Conservation (phyloP, 805 yeast species). For the Cyberlindnera misumaiensis region DNA sequence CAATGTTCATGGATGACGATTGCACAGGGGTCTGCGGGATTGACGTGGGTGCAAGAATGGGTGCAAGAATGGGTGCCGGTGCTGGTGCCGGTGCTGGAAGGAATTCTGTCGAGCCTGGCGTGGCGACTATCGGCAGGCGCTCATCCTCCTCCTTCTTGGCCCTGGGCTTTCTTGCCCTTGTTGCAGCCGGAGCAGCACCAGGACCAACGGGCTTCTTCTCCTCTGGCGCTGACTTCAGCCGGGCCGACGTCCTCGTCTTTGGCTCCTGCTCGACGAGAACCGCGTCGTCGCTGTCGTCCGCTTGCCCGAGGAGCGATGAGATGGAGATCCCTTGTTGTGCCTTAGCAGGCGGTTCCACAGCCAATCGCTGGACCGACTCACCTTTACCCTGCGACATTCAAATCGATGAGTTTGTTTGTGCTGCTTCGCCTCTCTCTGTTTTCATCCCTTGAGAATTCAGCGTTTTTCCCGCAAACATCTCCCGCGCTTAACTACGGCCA, state of each 20-base stretch:
- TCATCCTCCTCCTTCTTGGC: too few species aligned
- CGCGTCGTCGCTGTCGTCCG: conserved; percentile 1
- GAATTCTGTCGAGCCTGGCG: too few species aligned
- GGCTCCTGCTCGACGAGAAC: conserved; percentile 1
- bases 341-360: background rate
- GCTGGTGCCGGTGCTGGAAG: background rate
- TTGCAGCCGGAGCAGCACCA: background rate
- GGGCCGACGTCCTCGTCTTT: background rate
- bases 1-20: conserved; percentile 7
- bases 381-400: conserved; percentile 1
- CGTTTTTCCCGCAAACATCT: too few species aligned
- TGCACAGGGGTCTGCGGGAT: background rate
- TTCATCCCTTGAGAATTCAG: background rate
- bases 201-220: background rate
- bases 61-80: background rate
- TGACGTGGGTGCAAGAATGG: background rate
- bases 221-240: background rate
- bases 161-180: background rate
- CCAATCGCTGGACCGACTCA: background rate
- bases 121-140: too few species aligned
- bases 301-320: conserved; percentile 8
- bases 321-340: conserved; percentile 7
- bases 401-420: background rate
- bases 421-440: background rate
- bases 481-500: conserved; percentile 11